Base-by-base conservation (phyloP, 2,329 filamentous ascomycete species). In the Arachnopeziza araneosa region DNA sequence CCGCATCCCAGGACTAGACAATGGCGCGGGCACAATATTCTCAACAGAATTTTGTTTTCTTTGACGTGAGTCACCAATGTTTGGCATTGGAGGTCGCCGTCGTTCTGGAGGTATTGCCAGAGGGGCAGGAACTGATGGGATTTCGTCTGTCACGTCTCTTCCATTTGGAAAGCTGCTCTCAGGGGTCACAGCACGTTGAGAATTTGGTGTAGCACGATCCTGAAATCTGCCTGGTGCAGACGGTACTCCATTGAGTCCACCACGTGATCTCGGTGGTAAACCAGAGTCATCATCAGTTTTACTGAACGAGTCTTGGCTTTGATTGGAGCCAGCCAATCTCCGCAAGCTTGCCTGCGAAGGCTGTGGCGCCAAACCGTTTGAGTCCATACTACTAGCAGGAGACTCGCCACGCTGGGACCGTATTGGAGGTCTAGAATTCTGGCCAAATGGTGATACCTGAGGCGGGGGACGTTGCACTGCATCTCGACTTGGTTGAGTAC, bases 1-100 rank as follows among this genome's bases (percentile, higher is more conserved):
- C 14, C 68, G 63, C 62, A 69, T 71, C 30, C 66, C 70, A 44
- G 75, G 74, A 51, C 72, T 74, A 36, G 69, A 69, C 7, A 74
- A 61, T 19, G 75, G 72, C 26, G 73, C 71, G 21, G 75, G 72
- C 36, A 74, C 68, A 53, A 71, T 68, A 59, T 67, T 68, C 9
- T 72, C 69, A 26, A 57, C 65, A 12, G 63, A 60, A 32, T 61
- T 65, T 50, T 60, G 63, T 23, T 60, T 59, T 60, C 67, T 61
- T 62, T 74, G 72, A 9, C 72, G 70, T 51, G 70, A 63, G 48
- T 69, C 67, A 12, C 60, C 64, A 56, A 69, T 23, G 49, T 60
- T 67, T 59, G 67, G 68, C 62, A 73, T 69, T 52, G 71, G 71
- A 44, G 72, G 72, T 56, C 71, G 68, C 10, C 72, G 67, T 60